Base-by-base conservation (phyloP, 2,329 filamentous ascomycete genomes). In the Periconia macrospinosa region DNA sequence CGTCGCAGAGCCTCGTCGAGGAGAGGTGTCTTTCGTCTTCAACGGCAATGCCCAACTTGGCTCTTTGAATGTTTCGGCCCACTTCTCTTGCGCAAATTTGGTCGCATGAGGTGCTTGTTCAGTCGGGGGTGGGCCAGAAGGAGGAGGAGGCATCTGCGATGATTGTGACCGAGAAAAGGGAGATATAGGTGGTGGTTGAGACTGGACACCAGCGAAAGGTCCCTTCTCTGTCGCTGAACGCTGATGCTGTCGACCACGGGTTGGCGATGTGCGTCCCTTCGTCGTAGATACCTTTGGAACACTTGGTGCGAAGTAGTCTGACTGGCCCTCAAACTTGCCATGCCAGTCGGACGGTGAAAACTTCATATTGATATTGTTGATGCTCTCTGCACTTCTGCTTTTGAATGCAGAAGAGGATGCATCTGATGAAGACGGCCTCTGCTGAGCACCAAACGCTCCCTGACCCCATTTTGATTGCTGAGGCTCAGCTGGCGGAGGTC, bases 311-410 rank as follows among this genome's bases (percentile, higher is more conserved):
- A 80, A 79, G 58, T 79, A 78, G 46, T 78, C 75, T 6, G 70
- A 61, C 30, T 64, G 70, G 43, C 75, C 75, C 45, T 71, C 63
- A 56, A 81, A 81, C 45, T 73, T 76, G 40, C 77, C 78, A 59
- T 71, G 73, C 73, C 76, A 80, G 30, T 76, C 76, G 20, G 71
- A 70, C 19, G 78, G 75, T 8, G 76, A 76, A 59, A 80, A 81
- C 27, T 75, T 78, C 47, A 78, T 78, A 53, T 80, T 79, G 23
- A 27, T 27, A 27, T 27, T 27, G 53, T 80, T 79, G 66, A 81
- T 79, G 54, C 74, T 75, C 53, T 80, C 79, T 44, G 76, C 74
- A 56, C 78, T 81, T 54, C 72, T 71, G 57, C 76, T 79, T 57
- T 78, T 78, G 62, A 72, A 72, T 17, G 63, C 47, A 37, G 55